Percentiles rank a stretch among this genome's conserved stretches.
These are phyloP conservation scores for Kluyveromyces siamensis DNA, from an alignment of 805 yeast genomes.

Conservation along the genomic window DNA sequence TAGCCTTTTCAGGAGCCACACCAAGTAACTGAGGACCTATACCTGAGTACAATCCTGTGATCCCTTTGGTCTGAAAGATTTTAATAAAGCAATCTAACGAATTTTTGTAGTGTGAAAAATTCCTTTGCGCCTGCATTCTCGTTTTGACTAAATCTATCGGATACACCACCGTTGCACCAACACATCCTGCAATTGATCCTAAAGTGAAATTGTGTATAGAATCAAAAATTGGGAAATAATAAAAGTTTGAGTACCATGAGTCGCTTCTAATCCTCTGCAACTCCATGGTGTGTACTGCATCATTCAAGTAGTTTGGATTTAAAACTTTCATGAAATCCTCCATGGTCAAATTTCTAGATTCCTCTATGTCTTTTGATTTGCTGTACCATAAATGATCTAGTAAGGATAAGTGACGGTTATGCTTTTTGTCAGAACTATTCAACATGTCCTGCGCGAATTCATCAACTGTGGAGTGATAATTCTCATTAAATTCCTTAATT, in stretches of 20 bases:
- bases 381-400: conserved; percentile 11
- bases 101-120: conserved; percentile 59
- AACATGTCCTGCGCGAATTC: conserved; percentile 15
- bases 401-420: conserved; percentile 7
- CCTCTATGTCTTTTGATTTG: conserved; percentile 6
- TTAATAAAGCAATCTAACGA: conserved; percentile 81
- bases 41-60: conserved; percentile 83
- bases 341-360: conserved; percentile 24
- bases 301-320: conserved; percentile 33
- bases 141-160: conserved; percentile 96
- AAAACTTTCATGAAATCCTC: conserved; percentile 34
- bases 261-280: conserved; percentile 19
- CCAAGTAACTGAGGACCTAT: conserved; percentile 91
- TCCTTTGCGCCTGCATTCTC: conserved; percentile 92
- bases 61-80: conserved; percentile 68
- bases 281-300: conserved; percentile 26
- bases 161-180: conserved; percentile 96
- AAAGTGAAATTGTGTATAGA: conserved; percentile 78
- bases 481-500: conserved; percentile 19
- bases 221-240: conserved; percentile 62
- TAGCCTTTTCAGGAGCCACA: conserved; percentile 97
- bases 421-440: conserved; percentile 3
- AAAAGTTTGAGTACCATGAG: conserved; percentile 28
- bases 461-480: conserved; percentile 19
- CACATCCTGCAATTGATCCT: conserved; percentile 94